Percentiles rank a stretch among this genome's conserved stretches.
phyloP scores from a whole-genome alignment of 768 basidiomycete genomes.

The Lactifluus subvellereus region DNA sequence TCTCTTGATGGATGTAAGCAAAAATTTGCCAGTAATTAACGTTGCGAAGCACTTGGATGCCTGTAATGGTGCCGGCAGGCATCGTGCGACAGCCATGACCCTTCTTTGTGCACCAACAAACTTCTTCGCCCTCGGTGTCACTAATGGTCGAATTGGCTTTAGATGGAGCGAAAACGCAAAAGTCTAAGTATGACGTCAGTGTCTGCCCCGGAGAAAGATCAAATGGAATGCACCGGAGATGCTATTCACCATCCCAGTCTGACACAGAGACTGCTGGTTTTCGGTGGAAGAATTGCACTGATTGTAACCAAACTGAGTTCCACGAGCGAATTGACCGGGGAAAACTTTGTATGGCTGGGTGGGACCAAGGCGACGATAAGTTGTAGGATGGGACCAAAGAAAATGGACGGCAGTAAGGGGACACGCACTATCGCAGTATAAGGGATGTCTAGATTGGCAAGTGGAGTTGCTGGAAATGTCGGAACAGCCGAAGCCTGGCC shows the following conservation, averaged over 20 bases:
- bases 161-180: slow-evolving; percentile 60
- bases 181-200: slow-evolving; percentile 39
- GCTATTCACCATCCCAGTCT: slow-evolving; percentile 62
- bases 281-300: slow-evolving; percentile 62
- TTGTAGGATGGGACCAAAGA: not conserved
- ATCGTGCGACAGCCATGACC: slow-evolving; percentile 70
- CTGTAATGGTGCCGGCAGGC: slow-evolving; percentile 55
- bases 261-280: slow-evolving; percentile 57
- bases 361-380: not conserved
- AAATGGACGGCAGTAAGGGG: not conserved
- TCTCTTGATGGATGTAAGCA: slow-evolving; percentile 59
- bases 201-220: not conserved
- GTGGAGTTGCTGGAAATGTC: slow-evolving; percentile 28
- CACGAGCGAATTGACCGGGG: slow-evolving; percentile 40
- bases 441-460: slow-evolving; percentile 27
- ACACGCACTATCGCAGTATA: slow-evolving; percentile 26
- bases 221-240: slow-evolving; percentile 35
- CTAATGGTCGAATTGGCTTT: slow-evolving; percentile 50
- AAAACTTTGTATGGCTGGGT: slow-evolving; percentile 50
- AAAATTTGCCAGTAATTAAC: slow-evolving; percentile 54
- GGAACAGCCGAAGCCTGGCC: slow-evolving; percentile 23
- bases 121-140: slow-evolving; percentile 61
- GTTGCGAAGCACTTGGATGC: slow-evolving; percentile 58
- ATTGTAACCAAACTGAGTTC: slow-evolving; percentile 60
- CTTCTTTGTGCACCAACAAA: slow-evolving; percentile 73